Conservation (phyloP, 2,329 filamentous ascomycete species). For the Xylaria sp. region DNA sequence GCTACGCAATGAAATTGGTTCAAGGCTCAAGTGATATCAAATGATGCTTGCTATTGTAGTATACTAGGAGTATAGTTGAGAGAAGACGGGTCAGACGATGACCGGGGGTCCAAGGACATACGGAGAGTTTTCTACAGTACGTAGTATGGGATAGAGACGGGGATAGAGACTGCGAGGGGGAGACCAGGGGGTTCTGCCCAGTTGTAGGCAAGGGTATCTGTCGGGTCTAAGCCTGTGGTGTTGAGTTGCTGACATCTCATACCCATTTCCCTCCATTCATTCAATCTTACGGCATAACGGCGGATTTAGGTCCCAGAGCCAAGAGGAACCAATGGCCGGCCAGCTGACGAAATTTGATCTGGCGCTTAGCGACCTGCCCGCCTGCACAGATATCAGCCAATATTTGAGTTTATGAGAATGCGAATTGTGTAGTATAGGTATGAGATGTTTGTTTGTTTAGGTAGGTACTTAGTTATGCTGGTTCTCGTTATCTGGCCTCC, state of each 20-base stretch:
- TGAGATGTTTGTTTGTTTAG: not conserved
- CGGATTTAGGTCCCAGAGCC: not conserved
- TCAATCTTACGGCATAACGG: conserved; percentile 29
- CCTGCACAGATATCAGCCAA: not conserved
- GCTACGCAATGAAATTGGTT: not conserved
- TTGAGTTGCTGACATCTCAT: conserved; percentile 27
- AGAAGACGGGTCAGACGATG: conserved; percentile 10
- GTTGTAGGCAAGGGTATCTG: conserved; percentile 13
- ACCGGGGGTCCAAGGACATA: conserved; percentile 2
- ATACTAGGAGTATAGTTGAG: not conserved
- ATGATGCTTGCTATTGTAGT: not conserved
- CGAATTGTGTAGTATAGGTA: not conserved
- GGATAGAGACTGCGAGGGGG: conserved; percentile 1
- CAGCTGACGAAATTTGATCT: conserved; percentile 2
- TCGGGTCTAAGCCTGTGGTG: conserved; percentile 4
- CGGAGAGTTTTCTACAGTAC: not conserved
- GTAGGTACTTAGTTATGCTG: not conserved
- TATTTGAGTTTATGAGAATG: not conserved
- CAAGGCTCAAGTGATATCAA: conserved; percentile 6
- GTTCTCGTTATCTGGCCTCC: not conserved
- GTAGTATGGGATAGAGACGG: conserved; percentile 5
- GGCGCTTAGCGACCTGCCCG: not conserved
- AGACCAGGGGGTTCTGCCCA: conserved; percentile 22
- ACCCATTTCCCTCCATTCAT: conserved; percentile 4
- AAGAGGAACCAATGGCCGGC: not conserved